Base-by-base conservation (phyloP, 495 filamentous ascomycete species). In the Physcia stellaris region DNA sequence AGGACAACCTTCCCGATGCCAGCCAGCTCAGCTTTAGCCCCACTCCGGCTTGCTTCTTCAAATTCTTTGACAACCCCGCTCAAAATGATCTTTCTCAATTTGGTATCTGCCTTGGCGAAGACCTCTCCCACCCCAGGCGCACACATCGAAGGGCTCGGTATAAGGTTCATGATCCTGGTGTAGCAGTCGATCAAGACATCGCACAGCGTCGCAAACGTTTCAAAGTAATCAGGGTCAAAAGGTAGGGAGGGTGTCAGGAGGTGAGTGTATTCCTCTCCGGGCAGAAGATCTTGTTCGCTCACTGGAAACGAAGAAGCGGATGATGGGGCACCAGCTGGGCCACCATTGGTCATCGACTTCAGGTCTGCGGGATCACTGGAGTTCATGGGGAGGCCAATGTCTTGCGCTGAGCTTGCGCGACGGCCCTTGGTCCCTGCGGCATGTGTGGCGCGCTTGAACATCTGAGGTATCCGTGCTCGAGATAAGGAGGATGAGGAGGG, bases 211-310 rank as follows among this genome's bases (percentile, higher is more conserved):
- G 86, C 80, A 58, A 96, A 96, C 0, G 85, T 92, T 60, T 93
- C 85, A 56, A 86, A 92, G 52, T 93, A 99, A 58, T 99, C 90
- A 7, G 88, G 88, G 35, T 96, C 90, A 51, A 99, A 99, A 0
- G 90, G 90, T 35, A 96, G 62, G n/a, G 77, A 79, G 0, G 92
- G 92, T 4, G 86, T 96, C 1, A 90, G 64, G 4, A 99, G 74
- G 56, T 87, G 78, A 1, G 75, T 75, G 46, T 95, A 99, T 50
- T 86, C 80, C 56, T 94, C 88, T 12, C 82, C 64, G 4, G 71
- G 59, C 16, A 71, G 57, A 17, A 74, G 61, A 38, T 73, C 69
- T 1, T 70, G 67, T 30, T 72, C 66, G 4, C 62, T 64, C 34
- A 61, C 53, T 16, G 64, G 61, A 30, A 70, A 68, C 6, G 63